Percentiles rank a stretch among this genome's conserved stretches.
phyloP scores from a whole-genome alignment of 2,329 filamentous ascomycete genomes.

The Cladophialophora chaetospira region DNA sequence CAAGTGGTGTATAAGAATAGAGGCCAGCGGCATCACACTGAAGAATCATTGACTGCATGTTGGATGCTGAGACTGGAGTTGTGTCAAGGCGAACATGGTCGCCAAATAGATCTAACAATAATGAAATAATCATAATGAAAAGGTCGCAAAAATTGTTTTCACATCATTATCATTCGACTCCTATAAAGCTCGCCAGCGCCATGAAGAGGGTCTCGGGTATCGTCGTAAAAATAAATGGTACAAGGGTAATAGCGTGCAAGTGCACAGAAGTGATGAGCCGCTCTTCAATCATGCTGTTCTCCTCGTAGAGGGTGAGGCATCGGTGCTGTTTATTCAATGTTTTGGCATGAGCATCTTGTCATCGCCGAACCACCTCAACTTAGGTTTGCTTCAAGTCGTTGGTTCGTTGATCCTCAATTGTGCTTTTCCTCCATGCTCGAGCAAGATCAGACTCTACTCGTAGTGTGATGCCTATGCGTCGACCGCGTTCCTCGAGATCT shows the following conservation, averaged over 20 bases:
- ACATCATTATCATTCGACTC: conserved; percentile 8
- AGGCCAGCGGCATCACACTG: too few relatives aligned
- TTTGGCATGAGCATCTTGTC: neutral
- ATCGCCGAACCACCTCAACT: neutral
- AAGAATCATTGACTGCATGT: too few relatives aligned
- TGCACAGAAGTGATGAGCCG: neutral
- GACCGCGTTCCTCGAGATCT: conserved; percentile 32
- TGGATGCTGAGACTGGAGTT: too few relatives aligned
- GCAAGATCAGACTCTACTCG: conserved; percentile 26
- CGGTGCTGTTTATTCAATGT: neutral
- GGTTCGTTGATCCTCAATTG: neutral
- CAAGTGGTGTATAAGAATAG: too few relatives aligned
- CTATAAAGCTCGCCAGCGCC: conserved; percentile 10
- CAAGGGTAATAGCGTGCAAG: neutral
- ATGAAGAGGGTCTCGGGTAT: conserved; percentile 1
- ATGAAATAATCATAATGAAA: too few relatives aligned
- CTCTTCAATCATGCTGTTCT: neutral
- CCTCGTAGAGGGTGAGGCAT: neutral
- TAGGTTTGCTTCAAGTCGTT: neutral
- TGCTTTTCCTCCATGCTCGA: neutral
- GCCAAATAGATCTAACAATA: too few relatives aligned
- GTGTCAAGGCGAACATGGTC: too few relatives aligned
- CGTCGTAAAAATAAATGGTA: neutral
- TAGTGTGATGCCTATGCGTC: conserved; percentile 20
- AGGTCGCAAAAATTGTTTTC: neutral